Evolutionary conservation across 2,329 filamentous ascomycete species (phyloP), one percentile per base, ranked within the genome.

Genomic region (Raffaelea ambrosiae): DNA sequence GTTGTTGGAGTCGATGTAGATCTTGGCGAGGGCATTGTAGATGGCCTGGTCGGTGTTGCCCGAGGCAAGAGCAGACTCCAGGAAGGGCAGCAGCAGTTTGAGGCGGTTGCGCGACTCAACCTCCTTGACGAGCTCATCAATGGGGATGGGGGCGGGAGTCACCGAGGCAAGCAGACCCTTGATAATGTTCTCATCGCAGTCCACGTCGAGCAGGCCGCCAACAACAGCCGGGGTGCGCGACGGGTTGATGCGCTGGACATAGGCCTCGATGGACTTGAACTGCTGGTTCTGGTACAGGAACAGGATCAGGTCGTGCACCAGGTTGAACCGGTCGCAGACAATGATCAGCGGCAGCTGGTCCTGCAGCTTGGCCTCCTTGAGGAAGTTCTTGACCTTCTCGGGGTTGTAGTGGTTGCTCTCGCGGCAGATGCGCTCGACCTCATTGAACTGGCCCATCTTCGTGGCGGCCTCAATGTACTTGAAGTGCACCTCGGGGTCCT

Each of bases 261-360:
- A 98, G 10, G 94, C 84, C 70, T 98, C 93, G 55, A 98, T 98
- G 1, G 93, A 95, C 71, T 95, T 89, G 78, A 96, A 98, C 63
- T 97, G 91, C 68, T 98, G 91, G 69, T 95, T 95, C 75, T 97
- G 93, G 74, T 98, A 98, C 9, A 98, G 80, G 69, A 93, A 96
- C 20, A 98, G 78, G 40, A 98, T 88, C 61, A 98, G 70, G 61
- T 98, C 93, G 62, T 98, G 93, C 39, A 97, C 88, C 61, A 98
- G 95, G 72, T 97, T 95, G 78, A 94, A 96, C n/a, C 91, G 88
- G 63, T 98, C 93, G 69, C 94, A 98, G 50, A 98, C 89, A 58
- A 97, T 96, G 69, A 98, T 98, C 47, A 98, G 74, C 40, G 93
- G 93, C 40, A 98, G 77, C 70, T 96, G 91, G 66, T 98, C 93